phyloP scores from a whole-genome alignment of 805 yeast genomes.

The baker's yeast (Saccharomyces cerevisiae) region DNA sequence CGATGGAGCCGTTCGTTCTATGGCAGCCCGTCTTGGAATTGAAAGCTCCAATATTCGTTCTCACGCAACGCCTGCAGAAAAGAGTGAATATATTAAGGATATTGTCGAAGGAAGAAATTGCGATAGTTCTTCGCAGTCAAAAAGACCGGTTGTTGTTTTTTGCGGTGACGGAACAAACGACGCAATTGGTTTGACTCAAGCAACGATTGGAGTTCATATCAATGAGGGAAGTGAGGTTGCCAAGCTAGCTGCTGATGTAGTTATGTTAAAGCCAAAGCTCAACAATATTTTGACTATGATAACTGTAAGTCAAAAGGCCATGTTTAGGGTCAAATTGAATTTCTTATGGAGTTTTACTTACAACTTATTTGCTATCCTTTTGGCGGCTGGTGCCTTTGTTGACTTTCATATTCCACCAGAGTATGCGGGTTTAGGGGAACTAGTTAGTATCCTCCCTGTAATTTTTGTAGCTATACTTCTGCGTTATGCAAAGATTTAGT shows the following conservation, averaged over 20 bases:
- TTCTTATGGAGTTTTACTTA: background rate
- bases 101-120: slow-evolving; percentile 32
- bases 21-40: background rate
- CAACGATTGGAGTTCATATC: slow-evolving; percentile 74
- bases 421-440: background rate
- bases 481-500: background rate
- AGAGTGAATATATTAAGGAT: background rate
- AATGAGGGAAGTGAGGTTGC: slow-evolving; percentile 77
- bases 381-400: background rate
- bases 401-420: background rate
- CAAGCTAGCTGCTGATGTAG: slow-evolving; percentile 72
- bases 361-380: background rate
- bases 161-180: slow-evolving; percentile 86
- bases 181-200: slow-evolving; percentile 73
- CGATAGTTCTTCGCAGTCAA: background rate
- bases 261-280: slow-evolving; percentile 34
- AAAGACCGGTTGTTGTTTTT: slow-evolving; percentile 29
- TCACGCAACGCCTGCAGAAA: background rate
- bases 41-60: slow-evolving; percentile 45
- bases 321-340: background rate
- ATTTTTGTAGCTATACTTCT: background rate
- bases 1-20: background rate
- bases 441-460: background rate
- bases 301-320: background rate
- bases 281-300: background rate